Conservation (phyloP, 805 yeast genomes). For the Kazachstania martiniae region DNA sequence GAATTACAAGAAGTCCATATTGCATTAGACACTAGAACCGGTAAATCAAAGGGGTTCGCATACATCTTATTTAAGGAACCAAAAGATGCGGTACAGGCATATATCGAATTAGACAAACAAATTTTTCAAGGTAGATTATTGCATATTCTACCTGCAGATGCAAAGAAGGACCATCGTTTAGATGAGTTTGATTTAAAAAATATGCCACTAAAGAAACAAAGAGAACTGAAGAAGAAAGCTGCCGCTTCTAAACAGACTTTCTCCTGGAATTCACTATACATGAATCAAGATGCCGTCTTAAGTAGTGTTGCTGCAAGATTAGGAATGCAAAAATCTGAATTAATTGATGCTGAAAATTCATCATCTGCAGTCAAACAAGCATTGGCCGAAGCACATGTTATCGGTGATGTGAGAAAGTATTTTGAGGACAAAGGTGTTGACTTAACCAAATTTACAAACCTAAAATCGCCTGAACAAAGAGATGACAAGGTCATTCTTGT, state of each 20-base stretch:
- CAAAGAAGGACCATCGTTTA: constrained; percentile 67
- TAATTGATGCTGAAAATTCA: constrained; percentile 79
- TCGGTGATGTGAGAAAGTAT: constrained; percentile 80
- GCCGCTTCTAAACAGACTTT: constrained; percentile 81
- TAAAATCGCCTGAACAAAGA: constrained; percentile 37
- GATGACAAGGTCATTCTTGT: constrained; percentile 75
- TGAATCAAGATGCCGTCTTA: constrained; percentile 86
- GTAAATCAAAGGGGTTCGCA: constrained; percentile 87
- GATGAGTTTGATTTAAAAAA: constrained; percentile 89
- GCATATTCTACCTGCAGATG: constrained; percentile 80
- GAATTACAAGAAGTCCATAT: constrained; percentile 78
- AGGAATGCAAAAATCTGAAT: constrained; percentile 73
- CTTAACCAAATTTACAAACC: constrained; percentile 51
- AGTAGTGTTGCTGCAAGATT: constrained; percentile 78
- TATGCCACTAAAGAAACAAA: constrained; percentile 85
- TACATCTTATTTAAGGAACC: constrained; percentile 63
- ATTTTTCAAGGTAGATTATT: constrained; percentile 89
- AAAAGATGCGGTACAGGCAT: constrained; percentile 70
- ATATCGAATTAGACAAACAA: constrained; percentile 63
- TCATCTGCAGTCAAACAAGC: constrained; percentile 94
- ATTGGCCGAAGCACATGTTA: constrained; percentile 90
- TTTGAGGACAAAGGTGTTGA: constrained; percentile 84
- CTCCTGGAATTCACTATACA: constrained; percentile 88
- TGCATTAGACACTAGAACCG: constrained; percentile 84
- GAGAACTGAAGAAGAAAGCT: constrained; percentile 70